Conservation (phyloP, 2,329 filamentous ascomycete genomes). For the Amylocarpus encephaloides region DNA sequence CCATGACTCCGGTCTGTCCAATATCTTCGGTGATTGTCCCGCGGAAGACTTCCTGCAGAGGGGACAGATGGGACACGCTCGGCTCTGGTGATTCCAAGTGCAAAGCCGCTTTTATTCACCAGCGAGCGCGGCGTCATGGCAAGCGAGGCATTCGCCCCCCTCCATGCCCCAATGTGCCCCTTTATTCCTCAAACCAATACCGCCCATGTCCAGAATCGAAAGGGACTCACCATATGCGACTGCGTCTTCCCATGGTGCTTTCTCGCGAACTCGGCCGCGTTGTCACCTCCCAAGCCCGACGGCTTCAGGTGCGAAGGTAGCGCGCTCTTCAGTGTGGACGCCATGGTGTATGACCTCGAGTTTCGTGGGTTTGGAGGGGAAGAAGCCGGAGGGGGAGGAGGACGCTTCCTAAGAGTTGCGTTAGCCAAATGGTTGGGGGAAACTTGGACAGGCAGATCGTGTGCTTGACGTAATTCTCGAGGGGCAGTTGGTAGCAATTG, state of each 20-base stretch:
- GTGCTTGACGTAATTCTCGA: constrained; percentile 13
- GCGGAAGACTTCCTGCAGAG: no score
- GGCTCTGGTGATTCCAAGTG: no score
- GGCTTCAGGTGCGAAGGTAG: constrained; percentile 76
- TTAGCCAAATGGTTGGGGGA: constrained; percentile 2
- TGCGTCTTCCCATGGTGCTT: constrained; percentile 80
- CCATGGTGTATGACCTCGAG: constrained; percentile 45
- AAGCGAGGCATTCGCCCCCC: neutral
- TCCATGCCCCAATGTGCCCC: neutral
- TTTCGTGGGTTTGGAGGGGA: neutral
- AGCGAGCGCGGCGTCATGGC: no score
- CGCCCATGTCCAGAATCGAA: constrained; percentile 1
- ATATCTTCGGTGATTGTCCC: no score
- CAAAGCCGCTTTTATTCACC: no score
- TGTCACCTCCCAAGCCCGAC: constrained; percentile 33
- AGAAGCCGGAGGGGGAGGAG: neutral
- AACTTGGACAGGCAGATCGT: constrained; percentile 2
- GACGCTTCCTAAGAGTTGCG: neutral
- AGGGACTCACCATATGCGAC: constrained; percentile 72
- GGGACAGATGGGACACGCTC: neutral
- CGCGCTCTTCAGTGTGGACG: constrained; percentile 63
- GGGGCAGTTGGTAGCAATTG: neutral
- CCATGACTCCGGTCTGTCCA: neutral
- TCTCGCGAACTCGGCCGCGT: constrained; percentile 43
- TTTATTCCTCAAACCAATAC: neutral